Evolutionary conservation across 768 basidiomycete genomes (phyloP), one percentile per base, ranked within the genome.

Genomic region (Tulasnella sp.): DNA sequence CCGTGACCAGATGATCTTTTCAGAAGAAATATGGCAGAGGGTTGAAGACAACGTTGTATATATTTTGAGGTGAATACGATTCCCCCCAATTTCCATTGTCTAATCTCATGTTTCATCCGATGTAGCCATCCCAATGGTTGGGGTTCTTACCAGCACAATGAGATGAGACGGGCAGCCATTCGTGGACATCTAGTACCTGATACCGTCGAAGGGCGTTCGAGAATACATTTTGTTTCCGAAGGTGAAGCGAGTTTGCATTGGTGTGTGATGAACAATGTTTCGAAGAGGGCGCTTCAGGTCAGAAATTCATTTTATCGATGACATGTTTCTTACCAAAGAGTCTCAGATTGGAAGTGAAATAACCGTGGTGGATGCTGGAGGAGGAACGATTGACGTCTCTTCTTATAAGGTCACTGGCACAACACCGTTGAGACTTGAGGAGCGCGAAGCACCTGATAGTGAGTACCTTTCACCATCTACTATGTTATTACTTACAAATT

Each of bases 181-280:
- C 45, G 61, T 37, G 73, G 71, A 5, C 64, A 66, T 7, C 60
- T 74, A 1, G 59, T 74, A 3, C 65, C 66, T 0, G 65, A 69
- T 55, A 66, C 61, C 3, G 51, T 58, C 15, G 60, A 57, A 16
- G 73, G 69, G 0, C 64, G 67, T 51, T 45, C 60, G 35, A 66
- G 68, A 12, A 59, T 75, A 16, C 62, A 64, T 20, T 71, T 75
- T 24, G 69, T 75, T 10, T 69, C 71, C 0, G 76, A 77, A 51
- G 75, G 73, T 28, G 75, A 77, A 58, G 75, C 75, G 0, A 70
- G 70, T 60, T 59, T 76, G 9, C 73, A 76, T 56, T 76, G 64
- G 48, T 72, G 71, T 35, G 53, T 76, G 44, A 64, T 63, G 5
- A 67, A 64, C 45, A 69, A 67, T 0, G 58, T 69, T 33, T 59